Conservation (phyloP, 495 filamentous ascomycete genomes). For the Astrocystis sublimbata region DNA sequence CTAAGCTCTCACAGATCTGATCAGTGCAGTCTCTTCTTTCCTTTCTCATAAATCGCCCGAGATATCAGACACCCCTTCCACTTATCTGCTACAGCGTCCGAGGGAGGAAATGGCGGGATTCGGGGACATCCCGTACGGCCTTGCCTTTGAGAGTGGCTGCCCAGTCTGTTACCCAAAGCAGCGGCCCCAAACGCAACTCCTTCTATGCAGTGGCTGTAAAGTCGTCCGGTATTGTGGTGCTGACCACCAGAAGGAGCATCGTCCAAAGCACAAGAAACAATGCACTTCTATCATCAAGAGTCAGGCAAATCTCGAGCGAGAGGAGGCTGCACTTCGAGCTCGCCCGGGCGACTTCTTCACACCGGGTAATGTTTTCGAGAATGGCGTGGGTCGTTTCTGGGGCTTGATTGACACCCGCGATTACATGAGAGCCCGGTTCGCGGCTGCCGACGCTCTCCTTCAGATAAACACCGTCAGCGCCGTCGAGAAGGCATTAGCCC, state of each 20-base stretch:
- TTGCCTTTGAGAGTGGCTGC: constrained; percentile 1
- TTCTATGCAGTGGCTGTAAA: constrained; percentile 46
- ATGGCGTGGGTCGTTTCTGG: constrained; percentile 41
- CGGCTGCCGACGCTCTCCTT: constrained; percentile 30
- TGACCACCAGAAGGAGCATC: constrained; percentile 45
- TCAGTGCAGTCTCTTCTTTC: not conserved
- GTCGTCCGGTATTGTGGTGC: constrained; percentile 48
- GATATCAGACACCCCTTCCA: not conserved
- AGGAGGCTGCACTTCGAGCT: constrained; percentile 40
- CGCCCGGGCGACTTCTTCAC: constrained; percentile 26
- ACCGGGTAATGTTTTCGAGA: constrained; percentile 34
- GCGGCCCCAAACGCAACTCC: constrained; percentile 14
- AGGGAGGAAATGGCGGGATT: not conserved
- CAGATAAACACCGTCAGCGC: constrained; percentile 34
- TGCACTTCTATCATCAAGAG: constrained; percentile 43
- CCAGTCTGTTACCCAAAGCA: constrained; percentile 8
- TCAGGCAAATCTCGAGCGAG: constrained; percentile 25
- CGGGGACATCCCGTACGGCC: constrained; percentile 13
- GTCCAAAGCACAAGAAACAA: constrained; percentile 40
- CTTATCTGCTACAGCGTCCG: not conserved
- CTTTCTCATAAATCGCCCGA: not conserved
- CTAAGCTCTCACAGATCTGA: not conserved
- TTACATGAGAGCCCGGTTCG: constrained; percentile 46
- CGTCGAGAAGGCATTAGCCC: constrained; percentile 35
- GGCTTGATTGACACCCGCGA: constrained; percentile 33